phyloP scores from a whole-genome alignment of 2,329 filamentous ascomycete genomes.

The Kalaharituber pfeilii region DNA sequence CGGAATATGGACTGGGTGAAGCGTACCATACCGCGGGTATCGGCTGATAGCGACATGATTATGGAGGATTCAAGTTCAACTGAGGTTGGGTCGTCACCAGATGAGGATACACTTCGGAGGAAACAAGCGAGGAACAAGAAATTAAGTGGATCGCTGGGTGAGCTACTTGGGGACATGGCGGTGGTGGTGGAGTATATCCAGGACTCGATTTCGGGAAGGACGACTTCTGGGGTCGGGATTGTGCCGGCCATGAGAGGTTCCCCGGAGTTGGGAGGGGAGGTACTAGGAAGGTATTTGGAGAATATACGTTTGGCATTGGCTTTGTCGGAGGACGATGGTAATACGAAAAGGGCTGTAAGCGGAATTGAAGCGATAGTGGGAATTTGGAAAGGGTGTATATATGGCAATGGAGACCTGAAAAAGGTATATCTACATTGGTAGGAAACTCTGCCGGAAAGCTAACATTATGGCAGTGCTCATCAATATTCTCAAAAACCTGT shows the following conservation, averaged over 20 bases:
- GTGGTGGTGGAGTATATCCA: conserved; percentile 7
- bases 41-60: not conserved
- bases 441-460: not conserved
- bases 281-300: conserved; percentile 15
- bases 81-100: not conserved
- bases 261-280: conserved; percentile 11
- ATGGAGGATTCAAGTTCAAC: not conserved
- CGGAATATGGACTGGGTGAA: not conserved
- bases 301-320: not conserved
- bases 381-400: conserved; percentile 16
- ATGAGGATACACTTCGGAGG: conserved; percentile 1
- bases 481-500: conserved; percentile 16
- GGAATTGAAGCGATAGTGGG: conserved; percentile 9
- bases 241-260: conserved; percentile 7
- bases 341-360: not conserved
- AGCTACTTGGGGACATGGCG: conserved; percentile 3
- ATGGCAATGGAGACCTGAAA: conserved; percentile 15
- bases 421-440: conserved; percentile 9
- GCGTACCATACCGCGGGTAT: not conserved
- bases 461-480: conserved; percentile 9
- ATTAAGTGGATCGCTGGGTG: not conserved
- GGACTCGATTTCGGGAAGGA: not conserved
- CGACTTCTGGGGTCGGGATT: conserved; percentile 1
- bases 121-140: not conserved
- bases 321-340: not conserved